Evolutionary conservation across 352 stramenopile genomes (phyloP), one percentile per base, ranked within the genome.

Genomic region (Pilasporangium apinafurcum): DNA sequence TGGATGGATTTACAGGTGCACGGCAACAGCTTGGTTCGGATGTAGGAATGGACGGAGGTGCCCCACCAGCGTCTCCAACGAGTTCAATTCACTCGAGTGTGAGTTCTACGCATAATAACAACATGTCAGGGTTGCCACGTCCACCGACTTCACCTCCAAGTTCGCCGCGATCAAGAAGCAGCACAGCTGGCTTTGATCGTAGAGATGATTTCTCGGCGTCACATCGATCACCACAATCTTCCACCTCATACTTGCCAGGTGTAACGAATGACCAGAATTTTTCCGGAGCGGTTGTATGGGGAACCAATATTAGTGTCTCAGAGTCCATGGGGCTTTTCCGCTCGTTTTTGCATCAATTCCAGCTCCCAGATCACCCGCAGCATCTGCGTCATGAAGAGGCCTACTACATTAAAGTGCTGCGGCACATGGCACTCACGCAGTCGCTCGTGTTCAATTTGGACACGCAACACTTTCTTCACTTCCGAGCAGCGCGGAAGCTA

Each of bases 301-400:
- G 92, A 31, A 98, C 93, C 7, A 95, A 95, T 51, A 92, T 98
- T 40, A 95, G 90, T 31, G 83, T 98, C 8, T 75, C 88, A 4
- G 84, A 95, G 37, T 90, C 80, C n/a, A 97, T 96, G 82, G 62
- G 70, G 12, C 52, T 90, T 13, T 97, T 98, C 58, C 65, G 86
- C 38, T 44, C 53, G 18, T 98, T 98, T 48, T 34, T 98, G 34
- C 67, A 93, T 25, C 65, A 93, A 42, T 97, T 92, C 55, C 56
- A 60, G 20, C 62, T 68, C 22, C 56, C 67, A 1, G 53, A 56
- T 7, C 60, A 62, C 5, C 40, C 48, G n/a, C 47, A 37, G 26
- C 39, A 37, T 1, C 27, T 45, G 24, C 53, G 30, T 37, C 59
- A 53, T 44, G 66, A 77, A 26, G 75, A 81, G 37, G 53, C 68